These are phyloP conservation scores for Claviceps capensis DNA, from an alignment of 2,329 filamentous ascomycete genomes.

Conservation along the genomic window DNA sequence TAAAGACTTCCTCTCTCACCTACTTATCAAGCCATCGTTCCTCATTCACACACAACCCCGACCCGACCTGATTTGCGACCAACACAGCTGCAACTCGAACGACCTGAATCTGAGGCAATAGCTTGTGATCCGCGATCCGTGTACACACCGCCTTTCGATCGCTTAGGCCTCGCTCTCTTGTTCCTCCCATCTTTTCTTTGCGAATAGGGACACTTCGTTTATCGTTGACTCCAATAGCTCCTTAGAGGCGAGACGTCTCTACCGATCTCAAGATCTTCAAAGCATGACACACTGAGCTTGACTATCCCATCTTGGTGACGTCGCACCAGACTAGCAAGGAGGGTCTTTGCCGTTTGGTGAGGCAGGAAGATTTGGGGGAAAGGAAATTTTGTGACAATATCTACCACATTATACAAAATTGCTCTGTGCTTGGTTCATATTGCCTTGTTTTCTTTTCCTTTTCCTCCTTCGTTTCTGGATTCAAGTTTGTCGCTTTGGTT, in stretches of 20 bases:
- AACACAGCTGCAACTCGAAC: neutral
- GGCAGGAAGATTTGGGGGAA: neutral
- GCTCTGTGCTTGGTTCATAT: constrained; percentile 2
- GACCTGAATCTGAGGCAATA: neutral
- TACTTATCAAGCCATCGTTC: neutral
- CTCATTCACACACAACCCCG: neutral
- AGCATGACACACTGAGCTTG: constrained; percentile 3
- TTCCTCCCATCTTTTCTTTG: neutral
- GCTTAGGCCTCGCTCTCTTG: neutral
- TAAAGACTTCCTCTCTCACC: neutral
- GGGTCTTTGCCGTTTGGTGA: neutral
- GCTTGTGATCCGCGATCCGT: neutral
- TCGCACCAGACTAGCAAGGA: constrained; percentile 2
- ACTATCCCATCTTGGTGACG: constrained; percentile 1
- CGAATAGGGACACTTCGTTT: neutral
- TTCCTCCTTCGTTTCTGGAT: neutral
- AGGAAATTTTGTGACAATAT: constrained; percentile 2
- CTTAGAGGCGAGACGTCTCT: neutral
- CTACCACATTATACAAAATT: constrained; percentile 3
- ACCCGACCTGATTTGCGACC: neutral
- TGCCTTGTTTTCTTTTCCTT: neutral
- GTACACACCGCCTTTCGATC: neutral
- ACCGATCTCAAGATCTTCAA: neutral
- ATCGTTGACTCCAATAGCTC: neutral
- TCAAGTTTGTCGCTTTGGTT: neutral